phyloP scores from a whole-genome alignment of 2,329 filamentous ascomycete genomes.

The Cercospora sesami region DNA sequence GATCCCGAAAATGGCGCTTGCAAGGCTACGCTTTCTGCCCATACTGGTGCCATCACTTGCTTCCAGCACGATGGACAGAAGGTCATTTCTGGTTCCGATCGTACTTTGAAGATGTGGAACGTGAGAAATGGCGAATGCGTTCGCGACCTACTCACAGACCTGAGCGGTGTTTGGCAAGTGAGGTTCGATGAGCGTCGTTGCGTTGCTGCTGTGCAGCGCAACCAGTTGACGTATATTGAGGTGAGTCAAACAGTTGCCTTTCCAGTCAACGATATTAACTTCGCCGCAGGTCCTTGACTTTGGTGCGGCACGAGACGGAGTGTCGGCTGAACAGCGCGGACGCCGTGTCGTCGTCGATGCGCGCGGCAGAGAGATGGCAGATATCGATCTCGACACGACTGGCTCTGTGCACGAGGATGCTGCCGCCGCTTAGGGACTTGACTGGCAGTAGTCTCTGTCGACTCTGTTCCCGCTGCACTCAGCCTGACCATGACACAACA shows the following conservation, averaged over 20 bases:
- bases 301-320: slow-evolving; percentile 85
- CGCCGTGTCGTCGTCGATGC: slow-evolving; percentile 65
- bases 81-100: slow-evolving; percentile 92
- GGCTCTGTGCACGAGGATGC: slow-evolving; percentile 20
- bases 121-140: slow-evolving; percentile 88
- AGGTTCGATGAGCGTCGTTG: slow-evolving; percentile 95
- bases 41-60: slow-evolving; percentile 96
- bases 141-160: slow-evolving; percentile 85
- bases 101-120: slow-evolving; percentile 98
- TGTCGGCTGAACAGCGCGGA: slow-evolving; percentile 73
- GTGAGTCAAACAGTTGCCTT: slow-evolving; percentile 51
- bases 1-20: slow-evolving; percentile 91
- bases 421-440: slow-evolving; percentile 19
- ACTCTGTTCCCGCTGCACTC: slow-evolving; percentile 9
- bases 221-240: slow-evolving; percentile 92
- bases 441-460: slow-evolving; percentile 14
- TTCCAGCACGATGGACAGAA: slow-evolving; percentile 98
- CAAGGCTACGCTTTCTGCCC: slow-evolving; percentile 84
- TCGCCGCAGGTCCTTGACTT: slow-evolving; percentile 84
- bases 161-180: slow-evolving; percentile 98
- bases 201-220: slow-evolving; percentile 92
- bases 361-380: slow-evolving; percentile 38
- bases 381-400: slow-evolving; percentile 31
- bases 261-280: slow-evolving; percentile 37
- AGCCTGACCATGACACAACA: not conserved